These are phyloP conservation scores for Hypoxylon intermedium DNA, from an alignment of 495 filamentous ascomycete species.

Conservation along the genomic window DNA sequence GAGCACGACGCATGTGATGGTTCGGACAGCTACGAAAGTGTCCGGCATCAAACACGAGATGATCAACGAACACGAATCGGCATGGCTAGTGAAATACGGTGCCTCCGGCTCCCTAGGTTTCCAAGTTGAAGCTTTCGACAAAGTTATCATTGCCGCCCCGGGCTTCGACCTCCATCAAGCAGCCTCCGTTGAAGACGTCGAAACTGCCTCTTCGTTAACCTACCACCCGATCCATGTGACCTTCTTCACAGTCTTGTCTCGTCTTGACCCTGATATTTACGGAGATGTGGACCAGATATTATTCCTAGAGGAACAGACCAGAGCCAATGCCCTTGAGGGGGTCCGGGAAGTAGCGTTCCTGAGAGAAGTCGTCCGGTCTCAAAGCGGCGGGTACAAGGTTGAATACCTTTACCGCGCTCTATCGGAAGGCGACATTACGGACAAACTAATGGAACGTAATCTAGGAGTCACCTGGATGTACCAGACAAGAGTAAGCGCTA, in stretches of 20 bases:
- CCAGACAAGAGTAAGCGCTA: slow-evolving; percentile 25
- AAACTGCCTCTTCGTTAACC: slow-evolving; percentile 12
- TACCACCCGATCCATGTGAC: slow-evolving; percentile 27
- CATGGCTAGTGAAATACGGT: slow-evolving; percentile 33
- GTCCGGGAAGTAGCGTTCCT: slow-evolving; percentile 32
- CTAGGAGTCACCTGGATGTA: slow-evolving; percentile 32
- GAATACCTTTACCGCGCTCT: slow-evolving; percentile 40
- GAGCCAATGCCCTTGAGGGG: slow-evolving; percentile 6
- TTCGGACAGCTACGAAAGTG: slow-evolving; percentile 29
- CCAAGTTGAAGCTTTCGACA: slow-evolving; percentile 33
- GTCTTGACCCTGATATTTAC: slow-evolving; percentile 16
- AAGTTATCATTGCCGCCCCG: slow-evolving; percentile 35
- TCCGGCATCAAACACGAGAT: slow-evolving; percentile 14
- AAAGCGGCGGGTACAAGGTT: background rate
- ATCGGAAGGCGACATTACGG: slow-evolving; percentile 14
- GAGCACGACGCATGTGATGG: background rate
- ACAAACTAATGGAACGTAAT: slow-evolving; percentile 13
- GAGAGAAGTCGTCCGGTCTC: slow-evolving; percentile 18
- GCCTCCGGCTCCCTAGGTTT: background rate
- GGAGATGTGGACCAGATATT: slow-evolving; percentile 28
- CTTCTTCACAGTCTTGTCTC: slow-evolving; percentile 31
- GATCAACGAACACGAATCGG: slow-evolving; percentile 8
- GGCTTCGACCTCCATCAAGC: slow-evolving; percentile 19
- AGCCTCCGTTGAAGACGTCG: slow-evolving; percentile 19
- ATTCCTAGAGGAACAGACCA: slow-evolving; percentile 22